phyloP scores from a whole-genome alignment of 768 basidiomycete genomes.

The Strobilomyces echinocephalus region DNA sequence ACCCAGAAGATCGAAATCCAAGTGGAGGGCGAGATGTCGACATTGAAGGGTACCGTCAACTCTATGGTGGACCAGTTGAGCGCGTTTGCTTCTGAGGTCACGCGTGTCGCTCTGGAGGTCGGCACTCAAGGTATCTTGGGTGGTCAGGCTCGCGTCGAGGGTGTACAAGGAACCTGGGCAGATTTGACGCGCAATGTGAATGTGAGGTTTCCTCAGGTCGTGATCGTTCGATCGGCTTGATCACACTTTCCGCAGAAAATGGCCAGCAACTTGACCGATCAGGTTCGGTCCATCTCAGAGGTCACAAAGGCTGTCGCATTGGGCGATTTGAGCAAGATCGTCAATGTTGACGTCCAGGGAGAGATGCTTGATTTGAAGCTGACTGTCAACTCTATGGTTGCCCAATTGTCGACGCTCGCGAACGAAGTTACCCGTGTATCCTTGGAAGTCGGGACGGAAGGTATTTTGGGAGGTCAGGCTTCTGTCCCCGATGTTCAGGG shows the following conservation, averaged over 20 bases:
- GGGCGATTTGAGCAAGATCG: constrained; percentile 78
- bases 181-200: constrained; percentile 89
- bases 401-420: constrained; percentile 65
- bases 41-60: constrained; percentile 79
- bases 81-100: constrained; percentile 81
- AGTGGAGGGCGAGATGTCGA: constrained; percentile 83
- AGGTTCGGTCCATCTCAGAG: constrained; percentile 89
- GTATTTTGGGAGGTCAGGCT: constrained; percentile 91
- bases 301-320: constrained; percentile 73
- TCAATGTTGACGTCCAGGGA: constrained; percentile 89
- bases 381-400: constrained; percentile 77
- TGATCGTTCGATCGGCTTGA: not conserved
- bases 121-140: constrained; percentile 89
- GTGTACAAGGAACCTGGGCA: constrained; percentile 91
- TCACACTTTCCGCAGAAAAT: constrained; percentile 54
- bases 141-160: constrained; percentile 85
- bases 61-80: constrained; percentile 92
- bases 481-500: constrained; percentile 89
- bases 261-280: constrained; percentile 79
- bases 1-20: constrained; percentile 91
- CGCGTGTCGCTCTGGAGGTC: constrained; percentile 81
- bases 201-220: constrained; percentile 35
- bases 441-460: constrained; percentile 88
- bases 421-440: constrained; percentile 89
- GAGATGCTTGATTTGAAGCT: constrained; percentile 87